phyloP scores from a whole-genome alignment of 2,329 filamentous ascomycete genomes.

The Epichloe bromicola region DNA sequence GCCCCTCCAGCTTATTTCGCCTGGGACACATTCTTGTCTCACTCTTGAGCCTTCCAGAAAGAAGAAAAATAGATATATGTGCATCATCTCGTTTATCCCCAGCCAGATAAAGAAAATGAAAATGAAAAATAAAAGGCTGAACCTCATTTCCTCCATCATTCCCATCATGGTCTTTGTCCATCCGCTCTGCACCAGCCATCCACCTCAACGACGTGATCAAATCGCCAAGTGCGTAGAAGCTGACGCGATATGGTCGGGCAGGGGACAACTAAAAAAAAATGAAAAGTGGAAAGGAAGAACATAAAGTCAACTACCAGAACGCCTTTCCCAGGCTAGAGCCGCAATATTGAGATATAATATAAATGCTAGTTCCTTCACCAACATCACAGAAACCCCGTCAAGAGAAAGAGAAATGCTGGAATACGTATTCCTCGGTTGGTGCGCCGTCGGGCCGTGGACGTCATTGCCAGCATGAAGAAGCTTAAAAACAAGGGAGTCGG shows the following conservation, averaged over 20 bases:
- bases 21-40: neutral
- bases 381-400: neutral
- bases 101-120: neutral
- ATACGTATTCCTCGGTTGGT: neutral
- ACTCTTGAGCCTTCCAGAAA: neutral
- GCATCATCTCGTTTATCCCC: neutral
- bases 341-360: constrained; percentile 6
- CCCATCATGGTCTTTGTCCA: neutral
- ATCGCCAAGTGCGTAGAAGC: constrained; percentile 1
- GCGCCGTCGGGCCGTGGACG: neutral
- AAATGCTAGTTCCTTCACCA: neutral
- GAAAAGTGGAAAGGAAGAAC: neutral
- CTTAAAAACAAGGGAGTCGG: neutral
- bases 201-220: constrained; percentile 5
- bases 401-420: neutral
- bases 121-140: neutral
- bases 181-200: neutral
- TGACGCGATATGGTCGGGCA: neutral
- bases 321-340: constrained; percentile 10
- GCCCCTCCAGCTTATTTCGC: neutral
- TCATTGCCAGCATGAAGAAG: neutral
- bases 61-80: neutral
- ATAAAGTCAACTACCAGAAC: constrained; percentile 8
- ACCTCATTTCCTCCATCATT: neutral
- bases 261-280: neutral